These are phyloP conservation scores for Dictyostelium firmibasis DNA, from an alignment of 78 protist species.

Conservation along the genomic window DNA sequence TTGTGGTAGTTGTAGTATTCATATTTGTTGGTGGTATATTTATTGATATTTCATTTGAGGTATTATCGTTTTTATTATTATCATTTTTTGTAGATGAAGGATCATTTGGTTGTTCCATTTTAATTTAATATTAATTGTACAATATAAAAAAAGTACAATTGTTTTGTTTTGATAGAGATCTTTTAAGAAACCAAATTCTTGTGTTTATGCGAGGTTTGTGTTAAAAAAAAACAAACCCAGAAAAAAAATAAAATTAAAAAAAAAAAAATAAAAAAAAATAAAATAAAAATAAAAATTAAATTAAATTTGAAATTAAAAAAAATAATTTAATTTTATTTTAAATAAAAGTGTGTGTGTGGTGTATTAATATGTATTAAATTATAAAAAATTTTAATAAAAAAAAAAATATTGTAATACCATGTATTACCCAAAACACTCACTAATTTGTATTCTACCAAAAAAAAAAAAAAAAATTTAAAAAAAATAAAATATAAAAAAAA, in stretches of 20 bases:
- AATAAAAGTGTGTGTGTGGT: too few species aligned
- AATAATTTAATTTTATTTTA: background rate
- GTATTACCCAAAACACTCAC: background rate
- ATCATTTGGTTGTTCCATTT: background rate
- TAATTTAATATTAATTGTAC: background rate
- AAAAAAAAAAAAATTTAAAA: too few species aligned
- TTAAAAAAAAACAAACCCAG: background rate
- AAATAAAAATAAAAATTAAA: background rate
- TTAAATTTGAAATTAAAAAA: background rate
- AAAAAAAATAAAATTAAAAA: background rate
- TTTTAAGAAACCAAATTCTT: background rate
- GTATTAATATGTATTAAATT: too few species aligned
- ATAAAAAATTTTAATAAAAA: background rate
- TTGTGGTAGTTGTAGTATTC: background rate
- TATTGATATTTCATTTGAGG: background rate
- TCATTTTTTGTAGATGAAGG: background rate
- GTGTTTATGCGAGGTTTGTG: background rate
- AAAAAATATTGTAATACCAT: background rate
- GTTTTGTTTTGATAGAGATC: background rate
- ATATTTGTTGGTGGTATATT: background rate
- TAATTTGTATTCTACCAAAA: background rate
- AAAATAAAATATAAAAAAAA: too few species aligned
- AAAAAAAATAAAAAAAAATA: background rate
- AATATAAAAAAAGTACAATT: background rate
- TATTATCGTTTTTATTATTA: background rate